Conservation (phyloP, 1,284 basidiomycete species). For the Boletus sp. region DNA sequence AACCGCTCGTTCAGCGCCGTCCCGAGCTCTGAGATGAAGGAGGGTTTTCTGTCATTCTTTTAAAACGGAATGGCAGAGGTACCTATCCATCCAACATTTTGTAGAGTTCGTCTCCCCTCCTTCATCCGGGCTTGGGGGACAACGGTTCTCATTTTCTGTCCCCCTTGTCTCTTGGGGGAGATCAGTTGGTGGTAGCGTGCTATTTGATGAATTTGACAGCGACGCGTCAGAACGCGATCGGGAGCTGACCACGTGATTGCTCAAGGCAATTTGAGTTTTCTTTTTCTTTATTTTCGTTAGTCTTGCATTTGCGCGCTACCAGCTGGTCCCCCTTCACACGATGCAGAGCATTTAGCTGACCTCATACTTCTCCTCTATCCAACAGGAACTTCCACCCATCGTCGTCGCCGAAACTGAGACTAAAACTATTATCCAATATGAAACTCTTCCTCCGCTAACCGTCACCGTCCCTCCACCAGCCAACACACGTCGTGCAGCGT, state of each 20-base stretch:
- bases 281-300: conserved; percentile 16
- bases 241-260: conserved; percentile 42
- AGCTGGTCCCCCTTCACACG: conserved; percentile 41
- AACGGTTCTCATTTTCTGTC: conserved; percentile 62
- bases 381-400: conserved; percentile 61
- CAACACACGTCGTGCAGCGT: conserved; percentile 70
- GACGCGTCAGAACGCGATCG: conserved; percentile 38
- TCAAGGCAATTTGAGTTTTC: conserved; percentile 22
- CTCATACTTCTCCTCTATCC: conserved; percentile 26
- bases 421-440: conserved; percentile 57
- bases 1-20: conserved; percentile 72
- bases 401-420: conserved; percentile 63
- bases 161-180: conserved; percentile 63
- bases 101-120: conserved; percentile 77
- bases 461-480: conserved; percentile 70
- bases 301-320: conserved; percentile 26
- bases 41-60: conserved; percentile 48
- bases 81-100: conserved; percentile 34
- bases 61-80: conserved; percentile 30
- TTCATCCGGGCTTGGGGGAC: conserved; percentile 85
- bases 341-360: conserved; percentile 32
- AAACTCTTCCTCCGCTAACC: conserved; percentile 49
- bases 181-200: conserved; percentile 36
- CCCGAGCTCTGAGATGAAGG: conserved; percentile 90
- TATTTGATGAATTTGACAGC: conserved; percentile 19